Evolutionary conservation across 78 protist genomes (phyloP).

Genomic region (Monocercomonoides exilis): DNA sequence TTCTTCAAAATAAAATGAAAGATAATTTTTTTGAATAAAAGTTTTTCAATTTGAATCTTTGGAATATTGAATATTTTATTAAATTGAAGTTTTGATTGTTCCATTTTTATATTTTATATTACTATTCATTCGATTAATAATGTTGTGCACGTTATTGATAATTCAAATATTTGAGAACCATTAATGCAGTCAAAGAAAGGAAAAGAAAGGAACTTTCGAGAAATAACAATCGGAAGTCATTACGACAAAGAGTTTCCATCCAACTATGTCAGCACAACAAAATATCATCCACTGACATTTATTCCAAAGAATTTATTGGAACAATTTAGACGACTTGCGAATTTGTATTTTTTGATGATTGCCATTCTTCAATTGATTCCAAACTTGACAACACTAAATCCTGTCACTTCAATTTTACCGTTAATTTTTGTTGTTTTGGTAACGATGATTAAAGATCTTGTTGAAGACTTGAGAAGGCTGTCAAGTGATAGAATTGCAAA

Average conservation of each 20-base stretch:
- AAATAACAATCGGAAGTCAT: background rate
- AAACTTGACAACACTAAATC: conserved; percentile 39
- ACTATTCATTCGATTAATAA: too few species aligned
- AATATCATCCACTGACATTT: conserved; percentile 4
- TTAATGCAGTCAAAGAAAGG: too few species aligned
- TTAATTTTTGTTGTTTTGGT: background rate
- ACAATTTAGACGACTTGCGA: conserved; percentile 40
- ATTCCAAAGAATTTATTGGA: conserved; percentile 23
- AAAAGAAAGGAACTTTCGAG: too few species aligned
- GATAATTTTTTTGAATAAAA: too few species aligned
- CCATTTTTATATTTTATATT: too few species aligned
- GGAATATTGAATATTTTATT: too few species aligned
- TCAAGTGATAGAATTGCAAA: background rate
- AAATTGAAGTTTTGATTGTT: too few species aligned
- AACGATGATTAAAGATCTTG: conserved; percentile 15
- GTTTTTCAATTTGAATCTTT: too few species aligned
- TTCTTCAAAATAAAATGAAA: too few species aligned
- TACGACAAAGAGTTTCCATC: too few species aligned
- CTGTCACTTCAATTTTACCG: conserved; percentile 19
- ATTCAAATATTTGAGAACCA: too few species aligned
- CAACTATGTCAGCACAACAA: background rate
- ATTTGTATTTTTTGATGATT: conserved; percentile 57
- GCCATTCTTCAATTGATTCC: conserved; percentile 33
- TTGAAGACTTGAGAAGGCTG: conserved; percentile 17
- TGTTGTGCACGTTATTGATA: too few species aligned